Evolutionary conservation across 2,329 filamentous ascomycete species (phyloP), one percentile per base, ranked within the genome.

Genomic region (Aureobasidium sp.): DNA sequence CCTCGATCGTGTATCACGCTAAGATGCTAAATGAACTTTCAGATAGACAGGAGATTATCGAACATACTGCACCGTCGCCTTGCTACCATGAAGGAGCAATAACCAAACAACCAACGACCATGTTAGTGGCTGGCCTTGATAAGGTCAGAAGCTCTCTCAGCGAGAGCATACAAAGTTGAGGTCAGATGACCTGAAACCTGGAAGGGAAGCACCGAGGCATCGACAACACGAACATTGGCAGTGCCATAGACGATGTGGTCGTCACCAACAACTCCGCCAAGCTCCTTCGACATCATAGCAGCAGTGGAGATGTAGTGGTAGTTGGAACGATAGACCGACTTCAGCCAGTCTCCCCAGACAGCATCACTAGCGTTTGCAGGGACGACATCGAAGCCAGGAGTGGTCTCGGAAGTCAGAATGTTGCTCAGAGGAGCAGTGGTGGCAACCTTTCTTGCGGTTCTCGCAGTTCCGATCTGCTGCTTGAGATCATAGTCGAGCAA

Each of bases 161-260:
- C 73, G 63, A 75, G 63, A 17, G 73, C 73, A 65, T 75, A 75
- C 1, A 76, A 67, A n/a, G 67, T 75, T 9, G 68, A 66, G 42
- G 66, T 70, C 60, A 74, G 62, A 70, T 75, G 73, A 17, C 72
- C 73, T 37, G 68, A 69, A 12, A 73, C 69, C 61, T 74, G 70
- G 61, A 67, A 68, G 27, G 68, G 68, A 6, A 75, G 64, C 1
- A 72, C 64, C 47, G 72, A 72, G n/a, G 72, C 73, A 70, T 75
- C 73, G 6, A 71, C 71, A 1, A 75, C 70, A 39, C 73, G 68
- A n/a, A 76, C 68, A 51, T 73, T 74, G 9, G 52, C 39, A 13
- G 68, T 69, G 4, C 73, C 74, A 63, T 75, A 74, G 17, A 75
- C 70, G 39, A 61, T 69, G 23, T 70, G 68, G 53, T 71, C 62